Conservation (phyloP, 192 early-diverging fungal species). For the Phycomyces nitens region DNA sequence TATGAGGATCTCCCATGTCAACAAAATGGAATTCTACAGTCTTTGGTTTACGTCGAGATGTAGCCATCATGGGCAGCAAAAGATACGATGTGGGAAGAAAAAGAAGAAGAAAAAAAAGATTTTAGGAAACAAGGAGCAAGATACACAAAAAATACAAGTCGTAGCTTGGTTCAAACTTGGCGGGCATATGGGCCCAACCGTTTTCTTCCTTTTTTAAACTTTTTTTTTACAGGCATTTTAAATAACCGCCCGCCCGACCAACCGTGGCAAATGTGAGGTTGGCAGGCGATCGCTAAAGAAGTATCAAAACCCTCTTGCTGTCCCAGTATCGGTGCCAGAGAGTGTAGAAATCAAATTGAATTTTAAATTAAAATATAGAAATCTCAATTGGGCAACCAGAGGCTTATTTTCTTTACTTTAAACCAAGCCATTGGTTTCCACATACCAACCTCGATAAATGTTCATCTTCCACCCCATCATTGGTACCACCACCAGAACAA, state of each 20-base stretch:
- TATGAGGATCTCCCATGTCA: conserved; percentile 33
- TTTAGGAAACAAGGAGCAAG: conserved; percentile 11
- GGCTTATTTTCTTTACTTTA: too few relatives aligned
- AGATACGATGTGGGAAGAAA: background rate
- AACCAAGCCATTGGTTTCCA: too few relatives aligned
- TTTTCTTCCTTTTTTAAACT: background rate
- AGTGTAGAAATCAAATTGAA: too few relatives aligned
- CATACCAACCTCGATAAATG: too few relatives aligned
- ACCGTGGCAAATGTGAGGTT: too few relatives aligned
- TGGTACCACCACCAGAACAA: too few relatives aligned
- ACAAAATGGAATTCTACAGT: conserved; percentile 33
- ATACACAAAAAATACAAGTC: conserved; percentile 9
- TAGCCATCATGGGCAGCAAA: background rate
- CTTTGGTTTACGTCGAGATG: conserved; percentile 20
- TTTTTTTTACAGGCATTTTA: background rate
- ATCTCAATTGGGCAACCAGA: too few relatives aligned
- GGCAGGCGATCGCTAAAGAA: too few relatives aligned
- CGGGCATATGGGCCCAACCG: conserved; percentile 1
- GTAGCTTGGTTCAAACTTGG: background rate
- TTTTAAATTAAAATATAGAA: too few relatives aligned
- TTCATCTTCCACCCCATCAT: too few relatives aligned
- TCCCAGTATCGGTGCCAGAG: too few relatives aligned
- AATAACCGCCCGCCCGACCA: background rate
- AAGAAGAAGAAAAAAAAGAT: conserved; percentile 7
- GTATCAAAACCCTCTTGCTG: too few relatives aligned